phyloP scores from a whole-genome alignment of 768 basidiomycete genomes.

The Lactarius indigo region DNA sequence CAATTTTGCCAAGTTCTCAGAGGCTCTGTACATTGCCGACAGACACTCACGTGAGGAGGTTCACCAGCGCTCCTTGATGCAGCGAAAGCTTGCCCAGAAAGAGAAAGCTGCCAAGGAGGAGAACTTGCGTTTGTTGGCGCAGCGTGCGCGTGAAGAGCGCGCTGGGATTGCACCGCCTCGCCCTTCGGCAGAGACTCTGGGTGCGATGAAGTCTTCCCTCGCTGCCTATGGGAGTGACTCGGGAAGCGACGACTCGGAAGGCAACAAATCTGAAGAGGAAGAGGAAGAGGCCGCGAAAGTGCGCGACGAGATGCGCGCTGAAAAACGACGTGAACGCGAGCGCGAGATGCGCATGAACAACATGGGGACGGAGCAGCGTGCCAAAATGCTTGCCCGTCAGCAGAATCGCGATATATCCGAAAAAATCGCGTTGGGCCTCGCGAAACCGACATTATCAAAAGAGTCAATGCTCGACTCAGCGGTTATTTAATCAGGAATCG shows the following conservation, averaged over 20 bases:
- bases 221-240: slow-evolving; percentile 87
- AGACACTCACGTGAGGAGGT: slow-evolving; percentile 98
- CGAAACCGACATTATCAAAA: slow-evolving; percentile 94
- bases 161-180: slow-evolving; percentile 66
- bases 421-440: slow-evolving; percentile 96
- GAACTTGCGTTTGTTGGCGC: slow-evolving; percentile 87
- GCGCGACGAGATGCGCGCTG: slow-evolving; percentile 85
- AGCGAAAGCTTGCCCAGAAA: slow-evolving; percentile 97
- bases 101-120: slow-evolving; percentile 98
- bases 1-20: slow-evolving; percentile 98
- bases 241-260: slow-evolving; percentile 58
- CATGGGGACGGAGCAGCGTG: slow-evolving; percentile 96
- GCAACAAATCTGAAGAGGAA: slow-evolving; percentile 50
- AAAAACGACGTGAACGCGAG: slow-evolving; percentile 92
- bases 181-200: slow-evolving; percentile 62
- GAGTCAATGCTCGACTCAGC: slow-evolving; percentile 97
- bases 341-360: slow-evolving; percentile 98
- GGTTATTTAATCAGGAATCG: slow-evolving; percentile 96
- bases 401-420: slow-evolving; percentile 99
- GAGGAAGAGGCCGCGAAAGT: slow-evolving; percentile 70
- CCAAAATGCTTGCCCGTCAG: slow-evolving; percentile 92
- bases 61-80: slow-evolving; percentile 93
- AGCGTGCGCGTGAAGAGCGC: slow-evolving; percentile 93
- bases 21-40: slow-evolving; percentile 92
- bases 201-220: slow-evolving; percentile 70